Conservation (phyloP, 2,329 filamentous ascomycete genomes). For the Cyphellophora europaea region DNA sequence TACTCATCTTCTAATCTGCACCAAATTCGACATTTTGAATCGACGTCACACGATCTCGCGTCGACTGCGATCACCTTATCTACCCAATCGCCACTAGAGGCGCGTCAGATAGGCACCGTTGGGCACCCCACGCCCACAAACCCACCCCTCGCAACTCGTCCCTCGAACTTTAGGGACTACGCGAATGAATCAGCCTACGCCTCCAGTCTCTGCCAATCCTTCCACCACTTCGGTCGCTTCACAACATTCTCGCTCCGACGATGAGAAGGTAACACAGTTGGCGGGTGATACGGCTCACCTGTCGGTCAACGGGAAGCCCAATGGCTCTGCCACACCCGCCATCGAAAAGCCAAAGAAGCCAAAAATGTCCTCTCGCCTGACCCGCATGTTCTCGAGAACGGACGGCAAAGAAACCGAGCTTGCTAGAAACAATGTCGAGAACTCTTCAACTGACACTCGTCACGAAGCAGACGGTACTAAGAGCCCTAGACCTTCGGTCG, state of each 20-base stretch:
- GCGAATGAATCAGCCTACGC: conserved; percentile 1
- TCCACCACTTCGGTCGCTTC: not conserved
- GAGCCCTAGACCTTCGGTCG: conserved; percentile 11
- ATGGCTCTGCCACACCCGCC: conserved; percentile 6
- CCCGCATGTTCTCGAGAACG: conserved; percentile 37
- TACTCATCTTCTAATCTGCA: no score
- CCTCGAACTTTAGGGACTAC: not conserved
- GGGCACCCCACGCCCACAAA: not conserved
- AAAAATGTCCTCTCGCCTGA: conserved; percentile 35
- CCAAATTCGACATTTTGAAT: no score
- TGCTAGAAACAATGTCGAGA: conserved; percentile 9
- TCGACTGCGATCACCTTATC: not conserved
- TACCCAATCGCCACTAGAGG: not conserved
- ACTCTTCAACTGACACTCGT: not conserved
- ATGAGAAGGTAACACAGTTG: conserved; percentile 29
- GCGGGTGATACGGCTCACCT: conserved; percentile 32
- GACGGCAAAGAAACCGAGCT: conserved; percentile 28
- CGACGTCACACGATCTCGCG: no score
- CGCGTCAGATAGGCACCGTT: not conserved
- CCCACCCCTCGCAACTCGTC: not conserved
- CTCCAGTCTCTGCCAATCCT: not conserved
- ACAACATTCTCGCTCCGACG: not conserved
- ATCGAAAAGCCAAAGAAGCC: conserved; percentile 20
- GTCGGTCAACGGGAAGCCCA: conserved; percentile 26
- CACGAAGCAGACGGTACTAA: conserved; percentile 17